phyloP scores from a whole-genome alignment of 441 rosid genomes.

The Erodium texanum region DNA sequence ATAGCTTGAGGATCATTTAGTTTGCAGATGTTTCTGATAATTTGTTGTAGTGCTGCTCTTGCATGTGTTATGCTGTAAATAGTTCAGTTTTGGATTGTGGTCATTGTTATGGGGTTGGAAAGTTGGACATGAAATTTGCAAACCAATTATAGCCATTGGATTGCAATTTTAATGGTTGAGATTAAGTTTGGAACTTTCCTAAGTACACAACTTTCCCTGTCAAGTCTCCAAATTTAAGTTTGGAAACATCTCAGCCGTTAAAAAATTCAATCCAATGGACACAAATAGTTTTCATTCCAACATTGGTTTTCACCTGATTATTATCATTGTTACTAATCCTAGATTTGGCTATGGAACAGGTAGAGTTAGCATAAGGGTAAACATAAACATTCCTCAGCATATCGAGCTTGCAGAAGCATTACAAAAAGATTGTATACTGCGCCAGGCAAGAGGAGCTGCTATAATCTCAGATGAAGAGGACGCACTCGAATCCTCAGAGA shows the following conservation, averaged over 20 bases:
- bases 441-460: slow-evolving; percentile 82
- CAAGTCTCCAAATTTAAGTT: no score
- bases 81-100: background rate
- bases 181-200: no score
- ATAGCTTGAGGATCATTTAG: background rate
- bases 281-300: no score
- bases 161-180: no score
- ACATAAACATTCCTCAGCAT: slow-evolving; percentile 54
- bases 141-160: no score
- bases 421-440: slow-evolving; percentile 73
- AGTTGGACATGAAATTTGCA: no score
- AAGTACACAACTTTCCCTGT: no score
- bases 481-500: slow-evolving; percentile 41
- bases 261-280: no score
- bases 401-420: slow-evolving; percentile 68
- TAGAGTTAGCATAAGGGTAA: slow-evolving; percentile 47
- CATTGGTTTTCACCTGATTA: no score
- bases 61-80: background rate
- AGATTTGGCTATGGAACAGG: slow-evolving; percentile 42
- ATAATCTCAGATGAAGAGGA: slow-evolving; percentile 33
- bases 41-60: background rate
- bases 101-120: background rate
- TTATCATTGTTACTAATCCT: slow-evolving; percentile 1
- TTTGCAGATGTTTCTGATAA: background rate
- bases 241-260: no score